phyloP scores from a whole-genome alignment of 768 basidiomycete genomes.

The Clitopilus passeckerianus region DNA sequence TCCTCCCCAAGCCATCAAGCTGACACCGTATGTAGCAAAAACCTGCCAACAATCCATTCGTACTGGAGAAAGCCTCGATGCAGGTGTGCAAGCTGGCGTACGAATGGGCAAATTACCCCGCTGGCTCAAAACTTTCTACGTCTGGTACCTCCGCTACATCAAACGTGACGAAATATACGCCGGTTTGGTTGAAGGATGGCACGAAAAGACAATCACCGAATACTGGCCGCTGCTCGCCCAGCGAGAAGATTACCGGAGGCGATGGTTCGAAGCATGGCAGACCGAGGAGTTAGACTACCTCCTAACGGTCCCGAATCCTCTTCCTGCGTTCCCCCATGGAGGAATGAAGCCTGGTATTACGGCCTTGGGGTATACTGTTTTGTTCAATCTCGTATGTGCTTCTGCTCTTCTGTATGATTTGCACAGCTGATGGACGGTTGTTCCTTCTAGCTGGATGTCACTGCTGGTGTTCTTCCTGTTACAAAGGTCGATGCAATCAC shows the following conservation, averaged over 20 bases:
- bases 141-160: conserved; percentile 48
- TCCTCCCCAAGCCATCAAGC: not conserved
- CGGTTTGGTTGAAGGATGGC: conserved; percentile 41
- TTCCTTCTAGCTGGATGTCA: conserved; percentile 34
- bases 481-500: conserved; percentile 40
- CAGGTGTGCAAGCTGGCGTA: conserved; percentile 36
- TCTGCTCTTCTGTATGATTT: not conserved
- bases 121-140: conserved; percentile 40
- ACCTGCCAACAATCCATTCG: conserved; percentile 27
- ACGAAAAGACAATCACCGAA: conserved; percentile 38
- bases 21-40: conserved; percentile 10
- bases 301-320: conserved; percentile 51
- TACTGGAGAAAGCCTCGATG: conserved; percentile 41
- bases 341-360: conserved; percentile 49
- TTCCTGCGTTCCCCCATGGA: conserved; percentile 49
- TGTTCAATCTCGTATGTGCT: conserved; percentile 53
- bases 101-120: conserved; percentile 39
- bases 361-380: conserved; percentile 53
- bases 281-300: conserved; percentile 49
- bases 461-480: conserved; percentile 56
- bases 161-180: conserved; percentile 49
- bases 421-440: not conserved
- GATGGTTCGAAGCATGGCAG: conserved; percentile 37
- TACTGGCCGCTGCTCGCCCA: conserved; percentile 42
- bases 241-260: conserved; percentile 36